phyloP scores from a whole-genome alignment of 1,284 basidiomycete genomes.

The Tylopilus orsonianus region DNA sequence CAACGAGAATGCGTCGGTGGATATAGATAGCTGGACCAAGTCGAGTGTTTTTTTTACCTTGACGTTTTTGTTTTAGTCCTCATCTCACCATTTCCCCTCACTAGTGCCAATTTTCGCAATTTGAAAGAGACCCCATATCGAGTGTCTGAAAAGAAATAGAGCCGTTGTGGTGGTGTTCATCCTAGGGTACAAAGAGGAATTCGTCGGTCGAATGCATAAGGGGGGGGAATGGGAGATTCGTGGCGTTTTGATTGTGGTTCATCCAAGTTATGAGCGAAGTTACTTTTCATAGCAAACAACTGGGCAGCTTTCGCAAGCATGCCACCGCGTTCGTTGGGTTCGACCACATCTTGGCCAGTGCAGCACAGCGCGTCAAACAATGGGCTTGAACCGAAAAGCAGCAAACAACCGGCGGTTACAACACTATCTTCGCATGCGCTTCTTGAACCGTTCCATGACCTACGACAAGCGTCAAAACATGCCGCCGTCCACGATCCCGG shows the following conservation, averaged over 20 bases:
- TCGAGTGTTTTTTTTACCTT: background rate
- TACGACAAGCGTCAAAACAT: constrained; percentile 27
- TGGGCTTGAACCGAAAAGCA: too few relatives aligned
- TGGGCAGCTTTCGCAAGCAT: too few relatives aligned
- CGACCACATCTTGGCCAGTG: background rate
- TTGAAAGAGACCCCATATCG: background rate
- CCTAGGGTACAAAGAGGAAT: background rate
- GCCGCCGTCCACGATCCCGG: background rate
- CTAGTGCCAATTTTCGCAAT: background rate
- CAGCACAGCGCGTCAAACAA: too few relatives aligned
- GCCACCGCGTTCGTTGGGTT: too few relatives aligned
- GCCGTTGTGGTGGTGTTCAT: background rate
- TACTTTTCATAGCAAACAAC: background rate
- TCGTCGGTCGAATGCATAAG: background rate
- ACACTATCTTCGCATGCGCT: constrained; percentile 72
- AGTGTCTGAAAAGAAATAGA: background rate
- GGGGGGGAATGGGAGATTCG: background rate
- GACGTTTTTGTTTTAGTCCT: background rate
- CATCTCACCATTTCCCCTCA: background rate
- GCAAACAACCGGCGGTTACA: background rate
- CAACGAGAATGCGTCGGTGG: background rate
- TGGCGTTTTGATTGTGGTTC: background rate
- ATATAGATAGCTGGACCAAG: background rate
- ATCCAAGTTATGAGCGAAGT: too few relatives aligned
- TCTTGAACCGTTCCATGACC: constrained; percentile 89